Base-by-base conservation (phyloP, 768 basidiomycete species). In the Royoungia palumana region DNA sequence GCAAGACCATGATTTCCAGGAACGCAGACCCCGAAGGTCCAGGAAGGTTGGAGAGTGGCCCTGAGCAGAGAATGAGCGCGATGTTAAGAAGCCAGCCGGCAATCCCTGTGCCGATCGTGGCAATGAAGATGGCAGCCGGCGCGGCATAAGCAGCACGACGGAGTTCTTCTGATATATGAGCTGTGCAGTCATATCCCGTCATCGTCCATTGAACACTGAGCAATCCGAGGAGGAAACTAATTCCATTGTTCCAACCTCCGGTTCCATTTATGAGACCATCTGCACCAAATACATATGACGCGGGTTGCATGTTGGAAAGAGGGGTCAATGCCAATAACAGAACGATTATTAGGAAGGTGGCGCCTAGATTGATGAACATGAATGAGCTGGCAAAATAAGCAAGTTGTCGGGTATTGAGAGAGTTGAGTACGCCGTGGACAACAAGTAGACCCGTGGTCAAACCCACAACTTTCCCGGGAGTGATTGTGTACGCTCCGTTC, bases 11-110 rank as follows among this genome's bases (percentile, higher is more conserved):
- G 59, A 82, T 80, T 59, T 75, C 70, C 21, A 82, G 74, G 65
- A 83, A 80, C 14, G 80, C 77, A 19, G 74, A 76, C 8, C 75
- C 79, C 4, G 77, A 76, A 2, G 74, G 61, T 3, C 80, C 80
- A 0, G 81, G 79, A 9, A 83, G 73, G 50, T 74, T 63, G 28
- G 37, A 61, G 56, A 79, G 61, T 25, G 73, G 67, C 10, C 80
- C 80, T 1, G 78, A 78, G 62, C 80, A 83, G n/a, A 84, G 70
- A 10, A 84, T 68, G 36, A 84, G 63, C 4, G 74, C 73, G 51
- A 85, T 80, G 63, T 85, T 85, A 47, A 84, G 76, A n/a, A 85
- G 55, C 82, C 82, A 84, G 30, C 82, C 80, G 43, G 76, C 60
- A n/a, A 75, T 55, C 36, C 70, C 72, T 0, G 76, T 77, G 24